phyloP scores from a whole-genome alignment of 2,329 filamentous ascomycete species.

The Colletotrichum scovillei region DNA sequence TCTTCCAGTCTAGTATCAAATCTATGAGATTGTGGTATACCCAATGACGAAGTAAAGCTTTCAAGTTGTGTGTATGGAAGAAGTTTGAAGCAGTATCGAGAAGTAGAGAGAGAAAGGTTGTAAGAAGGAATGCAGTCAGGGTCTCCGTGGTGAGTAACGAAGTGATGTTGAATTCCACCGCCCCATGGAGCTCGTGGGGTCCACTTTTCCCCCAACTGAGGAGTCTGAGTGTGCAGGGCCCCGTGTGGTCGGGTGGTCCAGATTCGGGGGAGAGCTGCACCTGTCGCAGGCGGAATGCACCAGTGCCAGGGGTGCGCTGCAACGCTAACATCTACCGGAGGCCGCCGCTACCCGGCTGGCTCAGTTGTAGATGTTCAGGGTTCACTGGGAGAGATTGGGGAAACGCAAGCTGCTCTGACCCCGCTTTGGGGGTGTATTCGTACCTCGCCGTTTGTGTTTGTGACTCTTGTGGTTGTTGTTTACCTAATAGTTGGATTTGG shows the following conservation, averaged over 20 bases:
- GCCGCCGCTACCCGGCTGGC: conserved; percentile 32
- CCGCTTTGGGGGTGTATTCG: background rate
- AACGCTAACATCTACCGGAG: conserved; percentile 31
- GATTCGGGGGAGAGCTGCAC: background rate
- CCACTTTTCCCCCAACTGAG: background rate
- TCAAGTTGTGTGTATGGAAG: background rate
- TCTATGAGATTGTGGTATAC: background rate
- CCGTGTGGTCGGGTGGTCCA: background rate
- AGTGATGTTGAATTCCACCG: conserved; percentile 32
- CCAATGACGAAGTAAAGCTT: background rate
- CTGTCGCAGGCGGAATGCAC: conserved; percentile 24
- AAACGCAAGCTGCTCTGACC: background rate
- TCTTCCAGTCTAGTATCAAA: background rate
- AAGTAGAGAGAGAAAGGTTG: background rate
- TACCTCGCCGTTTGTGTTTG: background rate
- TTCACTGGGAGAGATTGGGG: background rate
- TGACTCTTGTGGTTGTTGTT: background rate
- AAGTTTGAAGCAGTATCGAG: too few species aligned
- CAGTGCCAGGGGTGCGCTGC: conserved; percentile 18
- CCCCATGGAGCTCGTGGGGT: background rate
- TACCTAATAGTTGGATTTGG: background rate
- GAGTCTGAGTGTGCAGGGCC: background rate
- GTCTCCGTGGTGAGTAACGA: conserved; percentile 5
- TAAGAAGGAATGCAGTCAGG: background rate
- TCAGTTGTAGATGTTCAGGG: background rate